A percentile compares a stretch with the other conserved stretches of the same genome.
These are phyloP conservation scores for Dendrobium huoshanense DNA, from an alignment of 106 monocot species.

Conservation along the genomic window DNA sequence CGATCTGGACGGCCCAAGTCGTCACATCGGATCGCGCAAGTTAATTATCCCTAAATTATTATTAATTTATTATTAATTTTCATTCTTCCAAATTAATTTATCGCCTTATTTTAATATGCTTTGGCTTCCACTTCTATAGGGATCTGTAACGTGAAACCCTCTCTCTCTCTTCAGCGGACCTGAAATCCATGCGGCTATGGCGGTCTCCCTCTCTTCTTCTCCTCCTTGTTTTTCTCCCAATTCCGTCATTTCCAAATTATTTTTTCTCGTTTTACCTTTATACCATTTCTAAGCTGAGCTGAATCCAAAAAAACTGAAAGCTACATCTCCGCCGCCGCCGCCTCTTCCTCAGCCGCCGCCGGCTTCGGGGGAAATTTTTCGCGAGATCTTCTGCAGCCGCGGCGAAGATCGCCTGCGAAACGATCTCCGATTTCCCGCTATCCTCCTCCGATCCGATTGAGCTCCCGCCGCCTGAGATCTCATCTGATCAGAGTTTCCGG, in stretches of 20 bases:
- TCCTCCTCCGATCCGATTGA: neutral
- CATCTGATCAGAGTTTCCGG: neutral
- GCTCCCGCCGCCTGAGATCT: neutral
- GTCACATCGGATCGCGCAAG: neutral
- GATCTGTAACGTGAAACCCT: neutral
- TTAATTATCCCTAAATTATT: neutral
- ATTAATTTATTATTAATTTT: neutral
- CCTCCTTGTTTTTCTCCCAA: neutral
- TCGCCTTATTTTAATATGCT: too few species aligned
- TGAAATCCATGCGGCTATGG: slow-evolving; percentile 1
- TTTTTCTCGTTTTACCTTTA: neutral
- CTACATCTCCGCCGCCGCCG: too few species aligned
- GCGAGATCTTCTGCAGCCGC: neutral
- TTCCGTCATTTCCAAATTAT: neutral
- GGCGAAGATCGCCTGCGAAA: neutral
- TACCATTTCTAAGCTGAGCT: neutral
- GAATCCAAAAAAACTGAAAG: neutral
- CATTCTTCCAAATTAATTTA: too few species aligned
- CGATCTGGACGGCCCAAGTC: neutral
- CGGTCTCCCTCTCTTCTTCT: neutral
- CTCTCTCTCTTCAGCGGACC: neutral
- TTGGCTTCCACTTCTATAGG: neutral
- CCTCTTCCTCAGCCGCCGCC: neutral
- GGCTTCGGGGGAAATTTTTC: neutral
- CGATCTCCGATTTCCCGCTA: neutral